phyloP scores from a whole-genome alignment of 2,329 filamentous ascomycete species.

The Fusarium sp. region DNA sequence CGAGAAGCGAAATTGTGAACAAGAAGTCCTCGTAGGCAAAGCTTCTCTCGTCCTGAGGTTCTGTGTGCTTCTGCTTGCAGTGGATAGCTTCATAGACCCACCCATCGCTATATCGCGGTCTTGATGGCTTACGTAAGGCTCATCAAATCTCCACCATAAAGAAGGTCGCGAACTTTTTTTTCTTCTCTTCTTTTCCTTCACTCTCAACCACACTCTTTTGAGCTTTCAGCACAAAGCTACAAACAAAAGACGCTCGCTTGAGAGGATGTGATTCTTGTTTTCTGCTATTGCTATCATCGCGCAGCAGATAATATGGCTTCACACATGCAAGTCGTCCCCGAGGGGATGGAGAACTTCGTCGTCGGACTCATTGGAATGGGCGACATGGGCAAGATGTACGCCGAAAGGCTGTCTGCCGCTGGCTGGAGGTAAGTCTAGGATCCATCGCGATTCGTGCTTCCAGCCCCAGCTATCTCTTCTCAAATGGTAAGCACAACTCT shows the following conservation, averaged over 20 bases:
- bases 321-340: constrained; percentile 46
- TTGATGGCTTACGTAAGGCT: constrained; percentile 36
- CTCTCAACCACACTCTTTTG: constrained; percentile 21
- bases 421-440: constrained; percentile 84
- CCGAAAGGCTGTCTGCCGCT: constrained; percentile 84
- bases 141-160: constrained; percentile 39
- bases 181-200: constrained; percentile 23
- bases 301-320: constrained; percentile 49
- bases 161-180: constrained; percentile 42
- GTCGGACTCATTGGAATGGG: constrained; percentile 99
- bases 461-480: constrained; percentile 23
- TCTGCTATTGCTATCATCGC: constrained; percentile 41
- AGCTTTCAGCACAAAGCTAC: constrained; percentile 26
- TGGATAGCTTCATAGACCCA: constrained; percentile 36
- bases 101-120: constrained; percentile 43
- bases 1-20: constrained; percentile 10
- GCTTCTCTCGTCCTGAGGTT: constrained; percentile 2
- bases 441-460: constrained; percentile 19
- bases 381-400: constrained; percentile 99
- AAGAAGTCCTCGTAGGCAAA: constrained; percentile 4
- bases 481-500: constrained; percentile 39
- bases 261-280: constrained; percentile 45
- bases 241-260: constrained; percentile 25
- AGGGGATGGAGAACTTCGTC: constrained; percentile 74
- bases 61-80: constrained; percentile 27